Evolutionary conservation across 306 rosid genomes (phyloP).

Genomic region (Begonia fuchsioides): DNA sequence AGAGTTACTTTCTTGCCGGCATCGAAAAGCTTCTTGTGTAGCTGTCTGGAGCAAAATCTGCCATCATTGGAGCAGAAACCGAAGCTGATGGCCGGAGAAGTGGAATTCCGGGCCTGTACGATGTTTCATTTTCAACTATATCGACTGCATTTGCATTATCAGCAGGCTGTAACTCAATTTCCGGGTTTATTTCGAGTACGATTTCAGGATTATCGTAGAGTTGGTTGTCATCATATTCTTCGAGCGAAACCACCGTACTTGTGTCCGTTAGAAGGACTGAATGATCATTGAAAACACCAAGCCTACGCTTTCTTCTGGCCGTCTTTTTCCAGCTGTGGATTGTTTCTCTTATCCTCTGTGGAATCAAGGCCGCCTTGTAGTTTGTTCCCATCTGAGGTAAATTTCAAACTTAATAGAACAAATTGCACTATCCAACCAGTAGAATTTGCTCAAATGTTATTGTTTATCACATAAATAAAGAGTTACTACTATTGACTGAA

Average conservation of each 20-base stretch:
- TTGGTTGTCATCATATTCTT: slow-evolving; percentile 39
- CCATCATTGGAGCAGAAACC: slow-evolving; percentile 24
- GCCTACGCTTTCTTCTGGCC: slow-evolving; percentile 79
- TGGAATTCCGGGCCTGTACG: slow-evolving; percentile 45
- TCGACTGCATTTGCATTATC: slow-evolving; percentile 14
- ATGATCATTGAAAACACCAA: slow-evolving; percentile 46
- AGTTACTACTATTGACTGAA: too few species aligned
- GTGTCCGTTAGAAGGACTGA: slow-evolving; percentile 71
- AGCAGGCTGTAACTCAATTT: slow-evolving; percentile 47
- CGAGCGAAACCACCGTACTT: slow-evolving; percentile 63
- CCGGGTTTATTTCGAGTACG: slow-evolving; percentile 8
- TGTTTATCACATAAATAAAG: too few species aligned
- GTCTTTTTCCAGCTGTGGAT: slow-evolving; percentile 91
- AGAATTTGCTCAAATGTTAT: too few species aligned
- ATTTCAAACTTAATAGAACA: too few species aligned
- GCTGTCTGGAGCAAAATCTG: slow-evolving; percentile 15
- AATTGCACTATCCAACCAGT: too few species aligned
- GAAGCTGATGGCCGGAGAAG: slow-evolving; percentile 70
- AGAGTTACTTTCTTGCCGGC: slow-evolving; percentile 24
- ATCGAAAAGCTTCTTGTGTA: slow-evolving; percentile 49
- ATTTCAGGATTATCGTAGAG: slow-evolving; percentile 16
- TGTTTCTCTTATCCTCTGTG: slow-evolving; percentile 77
- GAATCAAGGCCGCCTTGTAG: slow-evolving; percentile 86
- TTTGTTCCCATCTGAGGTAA: slow-evolving; percentile 84
- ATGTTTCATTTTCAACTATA: slow-evolving; percentile 39